Evolutionary conservation across 352 stramenopile genomes (phyloP).

Genomic region (Elongisporangium prolatum): DNA sequence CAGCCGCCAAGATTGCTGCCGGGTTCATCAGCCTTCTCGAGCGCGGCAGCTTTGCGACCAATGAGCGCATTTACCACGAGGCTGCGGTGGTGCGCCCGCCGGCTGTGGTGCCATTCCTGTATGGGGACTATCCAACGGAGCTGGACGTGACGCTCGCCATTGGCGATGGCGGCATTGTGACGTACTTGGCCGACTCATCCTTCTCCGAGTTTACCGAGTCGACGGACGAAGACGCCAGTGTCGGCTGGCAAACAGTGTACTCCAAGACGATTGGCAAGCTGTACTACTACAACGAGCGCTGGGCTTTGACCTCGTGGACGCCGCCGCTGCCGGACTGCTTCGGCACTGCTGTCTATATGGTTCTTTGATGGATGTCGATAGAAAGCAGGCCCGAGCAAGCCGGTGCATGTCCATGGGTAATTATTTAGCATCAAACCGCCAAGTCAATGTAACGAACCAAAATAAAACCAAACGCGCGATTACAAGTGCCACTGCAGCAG

Average conservation of each 20-base stretch:
- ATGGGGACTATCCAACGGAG: not conserved
- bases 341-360: slow-evolving; percentile 60
- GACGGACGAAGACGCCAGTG: slow-evolving; percentile 20
- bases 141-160: slow-evolving; percentile 41
- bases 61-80: not conserved
- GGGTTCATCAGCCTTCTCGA: slow-evolving; percentile 50
- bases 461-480: not conserved
- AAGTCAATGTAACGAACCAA: slow-evolving; percentile 18
- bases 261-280: slow-evolving; percentile 72
- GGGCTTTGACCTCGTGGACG: slow-evolving; percentile 73
- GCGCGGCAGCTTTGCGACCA: slow-evolving; percentile 2
- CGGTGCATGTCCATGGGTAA: slow-evolving; percentile 5
- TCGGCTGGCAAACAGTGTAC: slow-evolving; percentile 62
- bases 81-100: not conserved
- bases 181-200: slow-evolving; percentile 59
- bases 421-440: slow-evolving; percentile 22
- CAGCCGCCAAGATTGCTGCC: slow-evolving; percentile 48
- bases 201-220: slow-evolving; percentile 50
- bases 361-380: slow-evolving; percentile 37
- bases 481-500: not conserved
- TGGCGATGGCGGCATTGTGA: slow-evolving; percentile 64
- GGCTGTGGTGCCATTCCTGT: not conserved
- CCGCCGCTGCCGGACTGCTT: slow-evolving; percentile 54
- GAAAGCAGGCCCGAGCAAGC: not conserved
- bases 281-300: slow-evolving; percentile 83